These are phyloP conservation scores for Vanderwaltozyma verrucispora DNA, from an alignment of 805 yeast species.

Conservation along the genomic window DNA sequence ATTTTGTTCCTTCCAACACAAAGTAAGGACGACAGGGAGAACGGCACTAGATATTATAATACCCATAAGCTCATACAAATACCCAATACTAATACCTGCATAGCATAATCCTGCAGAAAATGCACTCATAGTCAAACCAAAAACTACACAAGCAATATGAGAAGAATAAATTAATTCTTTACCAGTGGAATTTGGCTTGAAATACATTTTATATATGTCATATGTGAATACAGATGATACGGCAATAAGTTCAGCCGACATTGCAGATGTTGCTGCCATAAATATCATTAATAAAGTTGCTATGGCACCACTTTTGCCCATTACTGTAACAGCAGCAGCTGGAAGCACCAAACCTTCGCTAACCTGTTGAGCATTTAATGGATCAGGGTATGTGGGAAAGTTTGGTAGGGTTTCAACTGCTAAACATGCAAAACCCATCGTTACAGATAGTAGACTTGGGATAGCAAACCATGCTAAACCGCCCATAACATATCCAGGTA, in stretches of 20 bases:
- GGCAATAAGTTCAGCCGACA: slow-evolving; percentile 84
- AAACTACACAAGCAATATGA: slow-evolving; percentile 54
- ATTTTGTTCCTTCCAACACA: slow-evolving; percentile 57
- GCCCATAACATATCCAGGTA: slow-evolving; percentile 82
- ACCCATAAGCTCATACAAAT: slow-evolving; percentile 81
- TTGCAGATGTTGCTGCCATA: slow-evolving; percentile 89
- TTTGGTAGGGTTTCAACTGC: slow-evolving; percentile 57
- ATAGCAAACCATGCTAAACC: slow-evolving; percentile 89
- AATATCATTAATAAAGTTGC: slow-evolving; percentile 70
- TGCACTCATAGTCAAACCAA: slow-evolving; percentile 61
- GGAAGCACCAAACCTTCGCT: slow-evolving; percentile 69
- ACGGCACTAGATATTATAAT: slow-evolving; percentile 82
- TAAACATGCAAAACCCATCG: slow-evolving; percentile 78
- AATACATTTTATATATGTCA: slow-evolving; percentile 72
- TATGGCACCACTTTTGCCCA: slow-evolving; percentile 85
- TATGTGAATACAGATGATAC: slow-evolving; percentile 79
- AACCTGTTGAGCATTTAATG: slow-evolving; percentile 57
- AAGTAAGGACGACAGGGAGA: slow-evolving; percentile 58
- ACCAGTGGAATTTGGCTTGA: slow-evolving; percentile 71
- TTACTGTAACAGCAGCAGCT: slow-evolving; percentile 63
- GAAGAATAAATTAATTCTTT: slow-evolving; percentile 59
- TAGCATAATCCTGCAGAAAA: slow-evolving; percentile 75
- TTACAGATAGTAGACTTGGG: slow-evolving; percentile 72
- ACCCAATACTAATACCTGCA: slow-evolving; percentile 80
- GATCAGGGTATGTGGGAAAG: slow-evolving; percentile 73